Evolutionary conservation across 2,329 filamentous ascomycete genomes (phyloP), one percentile per base, ranked within the genome.

Genomic region (Malbranchea zuffiana): DNA sequence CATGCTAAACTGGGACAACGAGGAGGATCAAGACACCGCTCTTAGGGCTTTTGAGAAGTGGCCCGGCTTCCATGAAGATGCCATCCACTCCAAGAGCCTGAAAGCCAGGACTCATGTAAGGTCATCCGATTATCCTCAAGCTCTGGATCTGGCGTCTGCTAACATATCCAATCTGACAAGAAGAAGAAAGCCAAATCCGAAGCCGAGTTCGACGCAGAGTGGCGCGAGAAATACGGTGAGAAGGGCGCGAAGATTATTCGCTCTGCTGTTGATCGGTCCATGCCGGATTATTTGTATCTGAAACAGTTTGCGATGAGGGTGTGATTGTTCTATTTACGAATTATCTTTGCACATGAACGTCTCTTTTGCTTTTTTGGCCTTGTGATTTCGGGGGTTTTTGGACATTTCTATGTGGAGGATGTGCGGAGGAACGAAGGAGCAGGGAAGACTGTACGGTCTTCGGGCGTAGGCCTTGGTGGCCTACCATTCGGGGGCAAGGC

Each of bases 21-120:
- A 80, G 35, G 79, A 82, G 46, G 78, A 80, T 50, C 77, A 85
- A 48, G 50, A 63, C 35, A 66, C 73, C 44, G 88, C 87, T 3
- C 69, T 72, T 47, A 70, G 75, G 45, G 78, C 78, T 12, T 96
- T 96, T 63, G 85, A 87, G 63, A 96, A 98, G 67, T 96, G 90
- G 90, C 82, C 78, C 48, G 90, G 90, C 7, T 96, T 93, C 65
- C 90, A 96, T 59, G 82, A 96, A 49, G 90, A 96, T 66, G 90
- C 86, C 10, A 83, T 96, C 50, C 69, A 82, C 48, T 93, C 83
- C 54, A 80, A 71, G 24, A 78, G 77, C 44, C 65, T 98, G 51
- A 80, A 79, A 55, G 75, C 82, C 3, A 55, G 64, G 45, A 39
- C 44, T 35, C 62, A 65, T 42, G 65, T 68, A 57, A 55, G 63